Conservation (phyloP, 192 early-diverging fungal genomes). For the Bifiguratus adelaidae region DNA sequence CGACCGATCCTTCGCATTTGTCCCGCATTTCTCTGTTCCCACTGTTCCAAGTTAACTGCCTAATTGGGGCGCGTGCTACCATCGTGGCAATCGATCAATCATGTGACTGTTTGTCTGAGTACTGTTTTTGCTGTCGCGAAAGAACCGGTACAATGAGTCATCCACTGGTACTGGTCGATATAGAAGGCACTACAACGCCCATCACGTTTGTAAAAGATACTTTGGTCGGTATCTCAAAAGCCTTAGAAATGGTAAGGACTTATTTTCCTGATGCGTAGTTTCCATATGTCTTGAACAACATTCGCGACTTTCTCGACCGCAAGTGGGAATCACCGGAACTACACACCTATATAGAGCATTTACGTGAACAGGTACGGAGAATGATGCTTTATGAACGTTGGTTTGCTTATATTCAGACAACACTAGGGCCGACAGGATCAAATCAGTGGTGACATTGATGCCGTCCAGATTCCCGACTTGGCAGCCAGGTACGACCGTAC, state of each 20-base stretch:
- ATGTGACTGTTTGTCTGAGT: no score
- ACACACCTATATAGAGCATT: slow-evolving; percentile 23
- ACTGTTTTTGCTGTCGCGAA: no score
- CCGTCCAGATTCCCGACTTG: slow-evolving; percentile 28
- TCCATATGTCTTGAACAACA: slow-evolving; percentile 64
- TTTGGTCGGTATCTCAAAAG: slow-evolving; percentile 28
- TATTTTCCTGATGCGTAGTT: slow-evolving; percentile 35
- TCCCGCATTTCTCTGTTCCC: no score
- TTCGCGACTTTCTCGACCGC: slow-evolving; percentile 54
- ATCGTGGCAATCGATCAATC: no score
- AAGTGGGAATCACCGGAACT: slow-evolving; percentile 34
- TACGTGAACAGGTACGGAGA: slow-evolving; percentile 34
- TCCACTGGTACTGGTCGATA: slow-evolving; percentile 80
- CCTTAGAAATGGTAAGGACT: not conserved
- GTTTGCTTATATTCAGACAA: not conserved
- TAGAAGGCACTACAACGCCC: slow-evolving; percentile 94
- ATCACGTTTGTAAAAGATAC: slow-evolving; percentile 93
- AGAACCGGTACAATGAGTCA: no score
- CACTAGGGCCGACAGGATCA: slow-evolving; percentile 35
- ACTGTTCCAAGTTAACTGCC: no score
- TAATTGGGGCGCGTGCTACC: no score
- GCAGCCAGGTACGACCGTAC: slow-evolving; percentile 15
- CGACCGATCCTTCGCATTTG: no score
- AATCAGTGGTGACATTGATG: slow-evolving; percentile 19
- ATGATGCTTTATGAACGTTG: no score